These are phyloP conservation scores for Nemania sp. DNA, from an alignment of 2,329 filamentous ascomycete genomes.

Conservation along the genomic window DNA sequence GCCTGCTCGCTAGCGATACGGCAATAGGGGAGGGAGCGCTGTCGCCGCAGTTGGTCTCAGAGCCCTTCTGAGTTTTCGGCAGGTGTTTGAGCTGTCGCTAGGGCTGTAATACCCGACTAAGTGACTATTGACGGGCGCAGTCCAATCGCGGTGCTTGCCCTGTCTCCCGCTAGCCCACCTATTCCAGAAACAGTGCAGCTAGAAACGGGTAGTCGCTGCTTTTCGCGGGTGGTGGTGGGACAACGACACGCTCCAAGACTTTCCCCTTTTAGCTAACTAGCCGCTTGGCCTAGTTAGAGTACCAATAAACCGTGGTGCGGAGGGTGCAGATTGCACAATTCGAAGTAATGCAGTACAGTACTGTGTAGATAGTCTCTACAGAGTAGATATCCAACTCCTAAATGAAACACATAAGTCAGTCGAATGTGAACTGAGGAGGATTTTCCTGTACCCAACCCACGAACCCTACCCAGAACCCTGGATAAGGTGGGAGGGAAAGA, in stretches of 20 bases:
- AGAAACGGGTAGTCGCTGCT: conserved; percentile 18
- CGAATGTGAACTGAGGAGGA: no score
- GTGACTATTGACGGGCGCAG: conserved; percentile 2
- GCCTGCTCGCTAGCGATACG: no score
- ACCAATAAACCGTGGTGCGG: no score
- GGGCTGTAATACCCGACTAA: conserved; percentile 2
- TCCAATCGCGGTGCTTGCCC: conserved; percentile 18
- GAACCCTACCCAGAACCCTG: not conserved
- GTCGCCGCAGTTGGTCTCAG: conserved; percentile 7
- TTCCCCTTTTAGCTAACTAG: not conserved
- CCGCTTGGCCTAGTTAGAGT: no score
- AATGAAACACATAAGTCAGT: no score
- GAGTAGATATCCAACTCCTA: no score
- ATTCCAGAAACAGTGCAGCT: conserved; percentile 14
- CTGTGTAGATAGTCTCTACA: no score
- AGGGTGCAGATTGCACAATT: no score
- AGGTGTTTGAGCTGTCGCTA: conserved; percentile 5
- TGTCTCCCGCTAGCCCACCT: conserved; percentile 13
- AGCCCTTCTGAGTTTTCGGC: not conserved
- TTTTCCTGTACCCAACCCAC: no score
- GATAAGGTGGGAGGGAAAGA: not conserved
- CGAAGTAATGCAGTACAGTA: no score
- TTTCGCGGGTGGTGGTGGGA: conserved; percentile 17
- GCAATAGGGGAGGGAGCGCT: conserved; percentile 7
- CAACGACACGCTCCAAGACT: not conserved